Conservation (phyloP, 371 early-diverging fungal genomes). For the Rhizoclosmatium hyalinum region DNA sequence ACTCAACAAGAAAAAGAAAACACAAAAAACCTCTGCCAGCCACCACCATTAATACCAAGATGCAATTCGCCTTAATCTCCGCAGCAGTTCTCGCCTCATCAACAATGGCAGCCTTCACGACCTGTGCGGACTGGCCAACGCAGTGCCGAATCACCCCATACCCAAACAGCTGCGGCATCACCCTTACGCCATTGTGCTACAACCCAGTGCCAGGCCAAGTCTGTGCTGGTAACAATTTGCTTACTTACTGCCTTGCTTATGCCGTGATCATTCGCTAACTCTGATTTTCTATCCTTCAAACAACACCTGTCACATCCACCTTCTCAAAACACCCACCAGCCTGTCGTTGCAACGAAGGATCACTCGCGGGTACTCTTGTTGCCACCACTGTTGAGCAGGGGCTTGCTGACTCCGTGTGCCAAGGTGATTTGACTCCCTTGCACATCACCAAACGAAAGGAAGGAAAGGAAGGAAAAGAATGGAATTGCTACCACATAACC, state of each 20-base stretch:
- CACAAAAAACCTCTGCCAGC: too few relatives aligned
- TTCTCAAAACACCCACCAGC: not conserved
- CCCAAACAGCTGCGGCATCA: slow-evolving; percentile 14
- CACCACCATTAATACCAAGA: not conserved
- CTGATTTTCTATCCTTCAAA: not conserved
- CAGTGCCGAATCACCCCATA: not conserved
- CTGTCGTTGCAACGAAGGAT: slow-evolving; percentile 4
- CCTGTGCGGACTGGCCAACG: not conserved
- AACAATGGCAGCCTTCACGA: not conserved
- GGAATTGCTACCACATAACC: not conserved
- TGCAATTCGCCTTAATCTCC: not conserved
- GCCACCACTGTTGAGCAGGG: slow-evolving; percentile 5
- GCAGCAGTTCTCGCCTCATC: not conserved
- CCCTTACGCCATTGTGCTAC: slow-evolving; percentile 2
- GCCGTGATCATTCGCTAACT: not conserved
- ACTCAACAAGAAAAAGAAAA: too few relatives aligned
- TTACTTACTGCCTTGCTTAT: not conserved
- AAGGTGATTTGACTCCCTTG: not conserved
- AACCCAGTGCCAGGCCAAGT: not conserved
- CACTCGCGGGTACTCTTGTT: not conserved
- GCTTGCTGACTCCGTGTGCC: not conserved
- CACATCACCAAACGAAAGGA: not conserved
- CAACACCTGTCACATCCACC: not conserved
- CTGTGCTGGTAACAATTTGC: slow-evolving; percentile 3
- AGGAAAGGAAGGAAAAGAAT: not conserved